phyloP scores from a whole-genome alignment of 352 stramenopile species.

The Phytophthora melonis region DNA sequence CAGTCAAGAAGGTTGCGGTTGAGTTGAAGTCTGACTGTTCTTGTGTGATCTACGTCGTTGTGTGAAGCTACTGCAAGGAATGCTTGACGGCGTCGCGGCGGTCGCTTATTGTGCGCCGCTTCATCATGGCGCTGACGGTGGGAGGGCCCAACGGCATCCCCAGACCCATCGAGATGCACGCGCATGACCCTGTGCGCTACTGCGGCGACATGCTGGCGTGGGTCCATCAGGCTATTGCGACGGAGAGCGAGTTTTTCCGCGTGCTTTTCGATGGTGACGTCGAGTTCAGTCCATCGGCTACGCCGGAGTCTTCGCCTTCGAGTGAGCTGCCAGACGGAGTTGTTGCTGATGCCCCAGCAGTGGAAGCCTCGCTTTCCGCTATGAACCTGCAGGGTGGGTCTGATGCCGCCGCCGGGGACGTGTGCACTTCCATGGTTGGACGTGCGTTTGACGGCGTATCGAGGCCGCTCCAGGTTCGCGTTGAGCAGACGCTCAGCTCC shows the following conservation, averaged over 20 bases:
- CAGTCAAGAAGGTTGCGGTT: not conserved
- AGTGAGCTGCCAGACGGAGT: not conserved
- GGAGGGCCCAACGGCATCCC: constrained; percentile 78
- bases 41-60: constrained; percentile 6
- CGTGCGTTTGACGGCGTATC: constrained; percentile 68
- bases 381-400: not conserved
- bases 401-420: constrained; percentile 2
- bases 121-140: constrained; percentile 81
- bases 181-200: constrained; percentile 89
- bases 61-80: constrained; percentile 84
- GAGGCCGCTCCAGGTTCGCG: constrained; percentile 64
- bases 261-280: constrained; percentile 78
- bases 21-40: not conserved
- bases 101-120: constrained; percentile 71
- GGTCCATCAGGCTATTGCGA: constrained; percentile 86
- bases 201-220: constrained; percentile 91
- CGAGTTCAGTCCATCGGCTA: constrained; percentile 36
- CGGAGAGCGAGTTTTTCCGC: constrained; percentile 84
- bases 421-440: constrained; percentile 64
- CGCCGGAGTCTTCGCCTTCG: not conserved
- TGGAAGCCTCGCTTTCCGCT: not conserved
- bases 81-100: constrained; percentile 62
- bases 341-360: not conserved
- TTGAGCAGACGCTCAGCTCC: constrained; percentile 71
- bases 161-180: constrained; percentile 89